Base-by-base conservation (phyloP, 2,329 filamentous ascomycete genomes). In the Xylaria hypoxylon region DNA sequence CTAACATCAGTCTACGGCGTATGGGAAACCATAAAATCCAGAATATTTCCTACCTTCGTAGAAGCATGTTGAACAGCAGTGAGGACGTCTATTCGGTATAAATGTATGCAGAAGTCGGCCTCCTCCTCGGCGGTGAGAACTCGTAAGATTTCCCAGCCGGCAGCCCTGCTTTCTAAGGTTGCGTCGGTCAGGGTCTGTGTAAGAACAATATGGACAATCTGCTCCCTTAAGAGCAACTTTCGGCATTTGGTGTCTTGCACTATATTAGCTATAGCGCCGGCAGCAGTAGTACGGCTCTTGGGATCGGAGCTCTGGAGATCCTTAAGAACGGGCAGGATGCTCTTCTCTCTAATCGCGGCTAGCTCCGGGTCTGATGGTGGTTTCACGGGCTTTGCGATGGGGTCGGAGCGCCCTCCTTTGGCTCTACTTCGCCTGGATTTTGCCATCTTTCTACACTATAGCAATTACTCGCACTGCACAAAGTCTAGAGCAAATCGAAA, bases 111-210 rank as follows among this genome's bases (percentile, higher is more conserved):
- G 65, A 91, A 91, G 72, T 90, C 89, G 13, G 85, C 80, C 71
- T 90, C 89, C 75, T 91, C 89, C 73, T 90, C 86, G 68, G 86
- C 80, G 2, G 85, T 86, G 59, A 92, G 80, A 47, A 87, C 84
- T 69, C 85, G 83, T 59, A 92, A 79, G 69, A 91, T 89, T 13
- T 86, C 85, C 89, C 89, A 92, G n/a, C 88, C 89, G 22, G 88
- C 87, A 48, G 88, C 86, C 53, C 87, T 83, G 71, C 87, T 88
- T 77, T 91, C 88, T 59, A 90, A 80, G 64, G 83, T 87, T 42
- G 84, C 80, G 74, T 92, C 89, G 26, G 87, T 88, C 62, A 91
- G 78, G 33, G 87, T 90, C 80, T 90, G 86, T 35, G 84, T 87
- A 66, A 91, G 82, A 48, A 92, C 76, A 59, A 86, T 85, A 71